Conservation (phyloP, 106 monocot species). For the Dioscorea alata region DNA sequence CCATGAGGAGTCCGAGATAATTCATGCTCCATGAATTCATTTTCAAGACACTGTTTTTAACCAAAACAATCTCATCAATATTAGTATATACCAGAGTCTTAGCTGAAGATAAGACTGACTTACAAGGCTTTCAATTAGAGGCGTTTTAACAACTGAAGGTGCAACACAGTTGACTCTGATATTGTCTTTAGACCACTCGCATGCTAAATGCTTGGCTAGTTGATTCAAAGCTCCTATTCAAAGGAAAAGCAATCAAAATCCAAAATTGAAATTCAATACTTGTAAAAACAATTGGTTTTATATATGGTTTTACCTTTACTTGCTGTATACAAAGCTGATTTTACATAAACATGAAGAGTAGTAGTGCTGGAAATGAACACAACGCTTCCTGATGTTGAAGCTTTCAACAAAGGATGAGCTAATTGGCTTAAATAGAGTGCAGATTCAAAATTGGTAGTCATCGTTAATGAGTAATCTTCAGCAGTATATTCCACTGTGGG, state of each 20-base stretch:
- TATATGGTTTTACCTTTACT: slow-evolving; percentile 13
- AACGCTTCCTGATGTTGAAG: slow-evolving; percentile 14
- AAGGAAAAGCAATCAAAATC: neutral
- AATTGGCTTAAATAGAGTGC: slow-evolving; percentile 36
- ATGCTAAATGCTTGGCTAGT: slow-evolving; percentile 25
- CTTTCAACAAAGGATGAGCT: slow-evolving; percentile 27
- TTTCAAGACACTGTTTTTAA: neutral
- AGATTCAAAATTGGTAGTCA: slow-evolving; percentile 34
- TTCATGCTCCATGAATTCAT: neutral
- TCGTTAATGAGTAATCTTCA: slow-evolving; percentile 1
- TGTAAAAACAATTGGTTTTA: too few relatives aligned
- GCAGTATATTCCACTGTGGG: slow-evolving; percentile 1
- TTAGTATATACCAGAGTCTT: neutral
- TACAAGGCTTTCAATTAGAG: neutral
- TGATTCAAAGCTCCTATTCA: slow-evolving; percentile 36
- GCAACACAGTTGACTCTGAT: slow-evolving; percentile 32
- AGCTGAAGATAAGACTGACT: neutral
- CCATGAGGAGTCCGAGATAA: neutral
- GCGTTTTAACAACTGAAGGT: slow-evolving; percentile 19
- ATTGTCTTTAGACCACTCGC: slow-evolving; percentile 33
- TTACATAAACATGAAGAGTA: neutral
- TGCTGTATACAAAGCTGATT: slow-evolving; percentile 1
- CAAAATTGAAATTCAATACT: too few relatives aligned
- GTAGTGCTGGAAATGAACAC: slow-evolving; percentile 23
- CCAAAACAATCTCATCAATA: neutral